Evolutionary conservation across 2,329 filamentous ascomycete genomes (phyloP).

Genomic region (Fusarium subtropicale): DNA sequence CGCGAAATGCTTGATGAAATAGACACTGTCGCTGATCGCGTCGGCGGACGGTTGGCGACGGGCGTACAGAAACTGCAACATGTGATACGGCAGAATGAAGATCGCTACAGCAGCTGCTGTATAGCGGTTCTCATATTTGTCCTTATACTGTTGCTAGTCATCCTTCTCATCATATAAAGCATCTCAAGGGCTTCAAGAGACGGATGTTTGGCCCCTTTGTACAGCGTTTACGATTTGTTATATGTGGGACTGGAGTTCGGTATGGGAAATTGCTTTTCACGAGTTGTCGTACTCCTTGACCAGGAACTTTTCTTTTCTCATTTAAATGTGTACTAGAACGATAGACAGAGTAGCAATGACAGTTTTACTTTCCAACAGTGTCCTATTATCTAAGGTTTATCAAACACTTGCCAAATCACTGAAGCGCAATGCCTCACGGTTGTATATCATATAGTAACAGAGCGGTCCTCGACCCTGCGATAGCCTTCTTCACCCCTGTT

Average conservation of each 20-base stretch:
- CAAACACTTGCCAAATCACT: slow-evolving; percentile 35
- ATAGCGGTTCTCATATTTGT: slow-evolving; percentile 90
- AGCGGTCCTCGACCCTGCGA: slow-evolving; percentile 17
- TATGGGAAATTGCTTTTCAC: slow-evolving; percentile 25
- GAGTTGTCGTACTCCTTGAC: slow-evolving; percentile 19
- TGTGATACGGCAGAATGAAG: slow-evolving; percentile 91
- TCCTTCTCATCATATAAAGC: slow-evolving; percentile 72
- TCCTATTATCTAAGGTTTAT: slow-evolving; percentile 40
- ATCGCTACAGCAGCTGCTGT: slow-evolving; percentile 87
- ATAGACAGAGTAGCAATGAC: slow-evolving; percentile 37
- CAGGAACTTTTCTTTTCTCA: slow-evolving; percentile 25
- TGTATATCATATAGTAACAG: slow-evolving; percentile 12
- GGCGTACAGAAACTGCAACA: slow-evolving; percentile 88
- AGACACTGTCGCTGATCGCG: slow-evolving; percentile 85
- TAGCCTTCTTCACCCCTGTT: slow-evolving; percentile 29
- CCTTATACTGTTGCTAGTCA: slow-evolving; percentile 84
- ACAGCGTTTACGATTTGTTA: slow-evolving; percentile 27
- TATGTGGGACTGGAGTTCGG: slow-evolving; percentile 39
- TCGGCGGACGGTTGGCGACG: slow-evolving; percentile 84
- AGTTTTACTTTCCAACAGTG: slow-evolving; percentile 22
- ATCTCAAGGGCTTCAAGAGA: background rate
- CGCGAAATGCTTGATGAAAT: slow-evolving; percentile 87
- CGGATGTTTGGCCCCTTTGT: slow-evolving; percentile 2
- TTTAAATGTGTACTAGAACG: slow-evolving; percentile 43
- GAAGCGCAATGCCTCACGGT: slow-evolving; percentile 8